Conservation (phyloP, 176 grass and related monocot genomes). For the Alopecurus myosuroides region DNA sequence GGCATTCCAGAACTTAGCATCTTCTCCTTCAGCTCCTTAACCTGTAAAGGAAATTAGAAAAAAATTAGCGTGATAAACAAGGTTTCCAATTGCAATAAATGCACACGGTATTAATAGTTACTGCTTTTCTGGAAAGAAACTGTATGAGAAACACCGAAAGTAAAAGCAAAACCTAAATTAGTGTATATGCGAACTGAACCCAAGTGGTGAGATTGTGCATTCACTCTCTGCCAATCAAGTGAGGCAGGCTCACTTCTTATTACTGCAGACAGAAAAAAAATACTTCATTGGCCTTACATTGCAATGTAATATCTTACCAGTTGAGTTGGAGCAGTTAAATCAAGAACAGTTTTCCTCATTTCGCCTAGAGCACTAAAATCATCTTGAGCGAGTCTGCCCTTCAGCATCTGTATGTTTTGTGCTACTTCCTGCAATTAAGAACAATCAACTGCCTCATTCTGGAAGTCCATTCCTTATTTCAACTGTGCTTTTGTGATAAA, state of each 20-base stretch:
- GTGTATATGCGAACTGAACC: neutral
- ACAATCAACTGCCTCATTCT: neutral
- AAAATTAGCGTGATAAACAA: neutral
- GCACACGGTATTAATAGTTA: neutral
- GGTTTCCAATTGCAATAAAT: conserved; percentile 14
- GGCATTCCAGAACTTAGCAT: conserved; percentile 85
- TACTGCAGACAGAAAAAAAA: neutral
- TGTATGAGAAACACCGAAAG: neutral
- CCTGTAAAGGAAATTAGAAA: conserved; percentile 34
- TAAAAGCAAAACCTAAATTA: neutral
- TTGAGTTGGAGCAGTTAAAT: conserved; percentile 54
- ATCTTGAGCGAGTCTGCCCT: conserved; percentile 52
- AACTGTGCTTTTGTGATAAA: neutral
- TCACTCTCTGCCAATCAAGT: neutral
- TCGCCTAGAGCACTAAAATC: conserved; percentile 72
- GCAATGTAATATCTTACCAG: conserved; percentile 50
- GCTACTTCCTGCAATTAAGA: conserved; percentile 61
- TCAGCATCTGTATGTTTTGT: conserved; percentile 57
- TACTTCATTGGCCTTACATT: conserved; percentile 11
- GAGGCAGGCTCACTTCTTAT: neutral
- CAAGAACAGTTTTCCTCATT: conserved; percentile 67
- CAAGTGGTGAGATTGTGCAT: neutral
- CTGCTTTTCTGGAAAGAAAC: neutral
- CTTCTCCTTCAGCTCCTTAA: conserved; percentile 81
- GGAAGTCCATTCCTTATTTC: conserved; percentile 11